Evolutionary conservation across 2,329 filamentous ascomycete genomes (phyloP).

Genomic region (Cladosporium colombiae): DNA sequence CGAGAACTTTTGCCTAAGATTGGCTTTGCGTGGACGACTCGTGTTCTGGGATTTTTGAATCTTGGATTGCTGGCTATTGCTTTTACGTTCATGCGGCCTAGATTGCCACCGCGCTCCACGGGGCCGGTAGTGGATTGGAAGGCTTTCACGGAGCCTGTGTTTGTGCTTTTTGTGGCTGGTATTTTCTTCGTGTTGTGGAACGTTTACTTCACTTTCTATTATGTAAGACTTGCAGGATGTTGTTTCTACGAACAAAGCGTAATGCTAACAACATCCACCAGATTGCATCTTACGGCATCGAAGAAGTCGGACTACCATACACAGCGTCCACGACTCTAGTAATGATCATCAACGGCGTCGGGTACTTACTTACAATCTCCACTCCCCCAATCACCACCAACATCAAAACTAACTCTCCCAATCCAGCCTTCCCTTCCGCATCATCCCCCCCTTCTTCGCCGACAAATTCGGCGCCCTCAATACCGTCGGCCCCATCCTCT

Average conservation of each 20-base stretch:
- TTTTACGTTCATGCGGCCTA: slow-evolving; percentile 42
- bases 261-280: slow-evolving; percentile 6
- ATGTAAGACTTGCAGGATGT: slow-evolving; percentile 36
- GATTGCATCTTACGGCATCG: slow-evolving; percentile 40
- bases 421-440: slow-evolving; percentile 48
- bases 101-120: slow-evolving; percentile 46
- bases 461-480: slow-evolving; percentile 60
- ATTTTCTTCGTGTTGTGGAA: slow-evolving; percentile 37
- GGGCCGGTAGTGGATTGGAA: slow-evolving; percentile 45
- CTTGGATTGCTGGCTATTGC: slow-evolving; percentile 44
- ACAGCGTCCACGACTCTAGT: slow-evolving; percentile 55
- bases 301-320: slow-evolving; percentile 45
- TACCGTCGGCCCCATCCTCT: slow-evolving; percentile 52
- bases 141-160: slow-evolving; percentile 45
- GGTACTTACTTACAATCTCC: slow-evolving; percentile 28
- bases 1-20: slow-evolving; percentile 58
- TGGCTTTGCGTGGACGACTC: slow-evolving; percentile 67
- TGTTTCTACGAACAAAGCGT: no score
- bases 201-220: slow-evolving; percentile 49
- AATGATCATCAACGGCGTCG: slow-evolving; percentile 60
- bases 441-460: slow-evolving; percentile 55
- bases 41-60: slow-evolving; percentile 62
- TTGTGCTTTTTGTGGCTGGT: slow-evolving; percentile 39
- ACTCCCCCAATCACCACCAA: not conserved
- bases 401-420: not conserved